phyloP scores from a whole-genome alignment of 2,329 filamentous ascomycete genomes.

The Teratosphaeriaceae sp. region DNA sequence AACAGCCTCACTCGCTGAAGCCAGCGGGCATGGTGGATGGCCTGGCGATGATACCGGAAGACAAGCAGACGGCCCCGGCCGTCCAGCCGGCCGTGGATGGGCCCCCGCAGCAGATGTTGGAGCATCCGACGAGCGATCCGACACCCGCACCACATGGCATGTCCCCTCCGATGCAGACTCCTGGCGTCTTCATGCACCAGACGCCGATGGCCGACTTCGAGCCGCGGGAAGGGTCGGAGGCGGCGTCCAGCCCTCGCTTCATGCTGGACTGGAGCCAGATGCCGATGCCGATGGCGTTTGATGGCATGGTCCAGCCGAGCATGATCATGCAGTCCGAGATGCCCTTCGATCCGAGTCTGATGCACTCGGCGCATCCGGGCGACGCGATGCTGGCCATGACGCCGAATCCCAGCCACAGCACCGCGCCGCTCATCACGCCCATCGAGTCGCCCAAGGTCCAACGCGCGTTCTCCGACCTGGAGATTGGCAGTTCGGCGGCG shows the following conservation, averaged over 20 bases:
- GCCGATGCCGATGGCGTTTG: constrained; percentile 39
- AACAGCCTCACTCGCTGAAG: constrained; percentile 26
- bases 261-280: constrained; percentile 45
- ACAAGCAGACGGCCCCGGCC: constrained; percentile 20
- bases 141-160: constrained; percentile 12
- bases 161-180: constrained; percentile 17
- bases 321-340: constrained; percentile 40
- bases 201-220: constrained; percentile 43
- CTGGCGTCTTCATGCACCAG: constrained; percentile 32
- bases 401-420: constrained; percentile 32
- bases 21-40: constrained; percentile 26
- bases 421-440: constrained; percentile 38
- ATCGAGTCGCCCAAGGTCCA: constrained; percentile 43
- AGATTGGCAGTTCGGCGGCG: constrained; percentile 37
- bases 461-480: constrained; percentile 41
- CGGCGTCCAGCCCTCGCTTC: constrained; percentile 39
- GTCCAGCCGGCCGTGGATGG: constrained; percentile 23
- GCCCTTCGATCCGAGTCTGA: constrained; percentile 37
- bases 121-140: constrained; percentile 33
- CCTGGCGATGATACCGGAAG: constrained; percentile 20
- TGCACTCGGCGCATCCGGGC: constrained; percentile 29
- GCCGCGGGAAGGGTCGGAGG: constrained; percentile 35
- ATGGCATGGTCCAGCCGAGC: constrained; percentile 37
- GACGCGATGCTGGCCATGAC: constrained; percentile 42
- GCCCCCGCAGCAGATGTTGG: constrained; percentile 34